A percentile compares a stretch with the other conserved stretches of the same genome.
Conservation (phyloP, 2,329 filamentous ascomycete species). For the Aaosphaeria pasadenensis region DNA sequence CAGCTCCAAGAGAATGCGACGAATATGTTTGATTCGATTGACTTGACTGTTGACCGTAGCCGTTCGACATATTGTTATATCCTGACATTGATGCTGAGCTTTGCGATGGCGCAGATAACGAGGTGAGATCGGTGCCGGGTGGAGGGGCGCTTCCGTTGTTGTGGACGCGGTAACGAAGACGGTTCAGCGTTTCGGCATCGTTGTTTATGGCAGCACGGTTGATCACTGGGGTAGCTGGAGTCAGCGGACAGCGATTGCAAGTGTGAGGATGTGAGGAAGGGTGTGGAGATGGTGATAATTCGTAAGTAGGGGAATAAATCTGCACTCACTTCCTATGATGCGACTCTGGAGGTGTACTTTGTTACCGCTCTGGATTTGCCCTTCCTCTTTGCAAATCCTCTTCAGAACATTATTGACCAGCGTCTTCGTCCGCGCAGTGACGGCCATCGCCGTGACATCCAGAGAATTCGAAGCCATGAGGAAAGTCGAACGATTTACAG, state of each 20-base stretch:
- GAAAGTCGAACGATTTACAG: not conserved
- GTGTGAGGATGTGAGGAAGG: not conserved
- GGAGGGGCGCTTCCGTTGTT: slow-evolving; percentile 37
- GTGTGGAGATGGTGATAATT: not conserved
- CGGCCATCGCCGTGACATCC: slow-evolving; percentile 32
- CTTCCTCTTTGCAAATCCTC: slow-evolving; percentile 70
- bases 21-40: too few species aligned
- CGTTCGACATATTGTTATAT: slow-evolving; percentile 12
- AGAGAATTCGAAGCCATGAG: slow-evolving; percentile 34
- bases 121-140: slow-evolving; percentile 12
- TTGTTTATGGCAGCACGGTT: slow-evolving; percentile 27
- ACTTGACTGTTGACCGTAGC: slow-evolving; percentile 1
- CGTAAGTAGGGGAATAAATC: not conserved
- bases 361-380: slow-evolving; percentile 69
- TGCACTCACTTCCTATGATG: slow-evolving; percentile 70
- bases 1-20: too few species aligned
- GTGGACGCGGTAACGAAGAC: slow-evolving; percentile 39
- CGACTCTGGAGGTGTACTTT: slow-evolving; percentile 80
- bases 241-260: not conserved
- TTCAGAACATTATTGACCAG: slow-evolving; percentile 68
- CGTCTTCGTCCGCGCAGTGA: slow-evolving; percentile 50
- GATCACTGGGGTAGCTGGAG: slow-evolving; percentile 33
- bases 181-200: slow-evolving; percentile 35
- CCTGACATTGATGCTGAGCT: slow-evolving; percentile 1
- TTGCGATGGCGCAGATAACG: slow-evolving; percentile 9